These are phyloP conservation scores for Colletotrichum tanaceti DNA, from an alignment of 2,329 filamentous ascomycete species.

Conservation along the genomic window DNA sequence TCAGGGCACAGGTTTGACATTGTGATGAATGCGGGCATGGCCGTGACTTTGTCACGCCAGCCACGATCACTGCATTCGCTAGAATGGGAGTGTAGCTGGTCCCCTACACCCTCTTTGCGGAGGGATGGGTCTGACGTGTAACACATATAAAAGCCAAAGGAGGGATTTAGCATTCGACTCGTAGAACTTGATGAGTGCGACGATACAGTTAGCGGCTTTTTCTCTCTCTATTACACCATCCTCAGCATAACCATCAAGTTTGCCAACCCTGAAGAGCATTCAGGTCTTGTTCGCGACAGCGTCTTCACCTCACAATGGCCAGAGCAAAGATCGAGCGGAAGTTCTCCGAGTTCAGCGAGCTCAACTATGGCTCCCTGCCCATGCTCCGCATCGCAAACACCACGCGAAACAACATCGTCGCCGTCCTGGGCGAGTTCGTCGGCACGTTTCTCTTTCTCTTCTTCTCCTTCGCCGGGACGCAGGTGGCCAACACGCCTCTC, in stretches of 20 bases:
- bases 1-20: not conserved
- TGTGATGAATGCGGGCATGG: conserved; percentile 7
- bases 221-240: not conserved
- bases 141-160: not conserved
- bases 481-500: conserved; percentile 47
- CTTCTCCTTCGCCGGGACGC: conserved; percentile 54
- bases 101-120: not conserved
- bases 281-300: not conserved
- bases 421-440: conserved; percentile 62
- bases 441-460: conserved; percentile 67
- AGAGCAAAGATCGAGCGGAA: not conserved
- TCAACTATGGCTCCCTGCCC: conserved; percentile 12
- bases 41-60: not conserved
- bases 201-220: not conserved
- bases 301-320: not conserved
- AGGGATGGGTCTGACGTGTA: not conserved
- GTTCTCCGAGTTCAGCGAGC: conserved; percentile 3
- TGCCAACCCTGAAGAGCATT: not conserved
- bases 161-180: not conserved
- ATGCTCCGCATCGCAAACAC: conserved; percentile 35
- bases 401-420: conserved; percentile 52
- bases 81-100: not conserved
- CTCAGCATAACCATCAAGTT: not conserved
- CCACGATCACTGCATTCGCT: not conserved
- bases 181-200: not conserved